Evolutionary conservation across 2,329 filamentous ascomycete genomes (phyloP).

Genomic region (Elsinoe batatas): DNA sequence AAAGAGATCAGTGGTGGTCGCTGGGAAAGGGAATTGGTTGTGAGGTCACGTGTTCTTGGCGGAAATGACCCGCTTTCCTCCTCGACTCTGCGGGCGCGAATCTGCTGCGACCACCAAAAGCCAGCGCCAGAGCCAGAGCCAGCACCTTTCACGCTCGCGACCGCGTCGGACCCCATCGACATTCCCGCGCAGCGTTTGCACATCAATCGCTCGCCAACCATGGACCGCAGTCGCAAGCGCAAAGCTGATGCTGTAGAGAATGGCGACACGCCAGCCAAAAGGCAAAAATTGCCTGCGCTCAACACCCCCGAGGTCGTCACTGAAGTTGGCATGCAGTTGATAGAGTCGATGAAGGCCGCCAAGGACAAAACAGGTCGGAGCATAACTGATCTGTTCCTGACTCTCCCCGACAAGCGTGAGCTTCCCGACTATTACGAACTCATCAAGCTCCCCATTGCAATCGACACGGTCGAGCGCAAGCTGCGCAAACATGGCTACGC

Average conservation of each 20-base stretch:
- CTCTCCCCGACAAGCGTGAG: constrained; percentile 20
- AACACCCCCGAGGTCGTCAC: constrained; percentile 12
- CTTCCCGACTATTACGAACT: constrained; percentile 68
- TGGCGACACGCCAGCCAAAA: constrained; percentile 14
- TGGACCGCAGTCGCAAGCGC: constrained; percentile 17
- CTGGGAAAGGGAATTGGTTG: too few species aligned
- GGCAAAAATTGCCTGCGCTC: constrained; percentile 15
- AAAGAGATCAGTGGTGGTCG: too few species aligned
- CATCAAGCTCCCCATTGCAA: constrained; percentile 67
- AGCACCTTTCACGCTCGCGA: not conserved
- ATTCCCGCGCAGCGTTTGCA: not conserved
- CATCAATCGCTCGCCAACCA: constrained; percentile 4
- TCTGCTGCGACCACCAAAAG: too few species aligned
- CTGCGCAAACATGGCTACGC: constrained; percentile 59
- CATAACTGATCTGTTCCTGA: constrained; percentile 15
- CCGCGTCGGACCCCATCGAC: constrained; percentile 1
- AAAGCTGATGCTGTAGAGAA: constrained; percentile 13
- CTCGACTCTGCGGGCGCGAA: too few species aligned
- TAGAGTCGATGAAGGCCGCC: constrained; percentile 65
- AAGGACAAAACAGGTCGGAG: constrained; percentile 56
- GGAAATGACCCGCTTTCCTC: too few species aligned
- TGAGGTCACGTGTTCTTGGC: too few species aligned
- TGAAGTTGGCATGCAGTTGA: constrained; percentile 58
- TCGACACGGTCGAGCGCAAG: constrained; percentile 66
- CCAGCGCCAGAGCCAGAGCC: not conserved